These are phyloP conservation scores for Phlebopus sp. DNA, from an alignment of 1,284 basidiomycete genomes.

Conservation along the genomic window DNA sequence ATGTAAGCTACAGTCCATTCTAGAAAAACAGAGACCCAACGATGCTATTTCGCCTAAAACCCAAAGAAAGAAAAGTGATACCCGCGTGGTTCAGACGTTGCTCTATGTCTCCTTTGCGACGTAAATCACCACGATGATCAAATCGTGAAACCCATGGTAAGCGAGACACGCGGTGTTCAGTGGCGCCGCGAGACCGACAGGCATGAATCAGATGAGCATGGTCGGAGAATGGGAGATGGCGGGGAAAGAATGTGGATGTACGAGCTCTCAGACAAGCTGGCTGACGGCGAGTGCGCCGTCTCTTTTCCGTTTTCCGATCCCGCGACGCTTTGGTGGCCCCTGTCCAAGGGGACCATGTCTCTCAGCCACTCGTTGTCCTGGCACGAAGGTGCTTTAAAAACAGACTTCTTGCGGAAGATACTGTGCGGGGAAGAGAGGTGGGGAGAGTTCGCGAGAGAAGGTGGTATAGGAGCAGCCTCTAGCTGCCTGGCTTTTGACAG, in stretches of 20 bases:
- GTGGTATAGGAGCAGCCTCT: slow-evolving; percentile 47
- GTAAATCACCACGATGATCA: slow-evolving; percentile 20
- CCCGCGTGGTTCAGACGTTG: slow-evolving; percentile 30
- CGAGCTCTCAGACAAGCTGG: slow-evolving; percentile 21
- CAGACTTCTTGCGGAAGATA: slow-evolving; percentile 41
- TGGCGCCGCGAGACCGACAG: slow-evolving; percentile 11
- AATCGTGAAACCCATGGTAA: slow-evolving; percentile 16
- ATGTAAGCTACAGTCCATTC: not conserved
- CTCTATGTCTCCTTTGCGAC: slow-evolving; percentile 15
- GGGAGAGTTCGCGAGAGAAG: slow-evolving; percentile 52
- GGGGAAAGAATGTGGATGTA: slow-evolving; percentile 10
- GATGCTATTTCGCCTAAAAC: slow-evolving; percentile 19
- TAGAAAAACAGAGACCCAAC: slow-evolving; percentile 4
- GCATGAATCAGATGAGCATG: slow-evolving; percentile 21
- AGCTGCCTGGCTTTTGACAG: slow-evolving; percentile 12
- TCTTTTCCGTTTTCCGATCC: slow-evolving; percentile 15
- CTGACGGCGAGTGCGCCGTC: slow-evolving; percentile 21
- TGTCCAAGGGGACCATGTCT: slow-evolving; percentile 51
- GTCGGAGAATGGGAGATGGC: slow-evolving; percentile 24
- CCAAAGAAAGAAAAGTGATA: slow-evolving; percentile 12
- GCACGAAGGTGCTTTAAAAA: slow-evolving; percentile 40
- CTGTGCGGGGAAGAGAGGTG: slow-evolving; percentile 48
- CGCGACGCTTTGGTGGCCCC: slow-evolving; percentile 10
- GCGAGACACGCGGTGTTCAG: slow-evolving; percentile 5
- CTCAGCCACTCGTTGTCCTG: slow-evolving; percentile 58